Conservation (phyloP, 805 yeast species). For the Candida piceae region DNA sequence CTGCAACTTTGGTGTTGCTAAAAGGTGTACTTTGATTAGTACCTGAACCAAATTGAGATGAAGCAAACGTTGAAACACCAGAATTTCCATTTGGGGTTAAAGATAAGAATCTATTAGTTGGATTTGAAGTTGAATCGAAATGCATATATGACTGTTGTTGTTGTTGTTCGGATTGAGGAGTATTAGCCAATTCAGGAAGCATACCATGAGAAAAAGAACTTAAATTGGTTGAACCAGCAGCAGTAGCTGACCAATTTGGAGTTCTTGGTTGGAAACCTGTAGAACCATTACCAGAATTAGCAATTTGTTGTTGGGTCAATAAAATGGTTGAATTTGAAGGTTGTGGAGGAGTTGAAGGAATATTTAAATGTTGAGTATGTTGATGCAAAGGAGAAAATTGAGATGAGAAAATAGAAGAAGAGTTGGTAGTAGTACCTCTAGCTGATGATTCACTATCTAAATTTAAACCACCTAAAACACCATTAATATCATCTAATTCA, state of each 20-base stretch:
- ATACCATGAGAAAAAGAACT: constrained; percentile 16
- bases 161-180: constrained; percentile 13
- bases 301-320: constrained; percentile 10
- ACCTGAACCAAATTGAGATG: constrained; percentile 10
- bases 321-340: constrained; percentile 17
- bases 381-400: constrained; percentile 22
- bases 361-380: constrained; percentile 8
- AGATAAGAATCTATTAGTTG: constrained; percentile 15
- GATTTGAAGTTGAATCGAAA: constrained; percentile 7
- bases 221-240: constrained; percentile 5
- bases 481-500: constrained; percentile 38
- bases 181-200: constrained; percentile 18
- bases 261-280: constrained; percentile 25
- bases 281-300: constrained; percentile 2
- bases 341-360: constrained; percentile 26
- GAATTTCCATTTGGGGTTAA: constrained; percentile 20
- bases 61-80: constrained; percentile 12
- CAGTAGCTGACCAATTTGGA: constrained; percentile 31
- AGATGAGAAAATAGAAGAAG: constrained; percentile 19
- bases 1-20: constrained; percentile 10
- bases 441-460: no score
- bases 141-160: constrained; percentile 4
- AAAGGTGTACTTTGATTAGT: constrained; percentile 20
- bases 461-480: constrained; percentile 42
- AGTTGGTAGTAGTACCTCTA: no score